A percentile compares a stretch with the other conserved stretches of the same genome.
These are phyloP conservation scores for Fusarium dlaminii DNA, from an alignment of 2,329 filamentous ascomycete genomes.

Conservation along the genomic window DNA sequence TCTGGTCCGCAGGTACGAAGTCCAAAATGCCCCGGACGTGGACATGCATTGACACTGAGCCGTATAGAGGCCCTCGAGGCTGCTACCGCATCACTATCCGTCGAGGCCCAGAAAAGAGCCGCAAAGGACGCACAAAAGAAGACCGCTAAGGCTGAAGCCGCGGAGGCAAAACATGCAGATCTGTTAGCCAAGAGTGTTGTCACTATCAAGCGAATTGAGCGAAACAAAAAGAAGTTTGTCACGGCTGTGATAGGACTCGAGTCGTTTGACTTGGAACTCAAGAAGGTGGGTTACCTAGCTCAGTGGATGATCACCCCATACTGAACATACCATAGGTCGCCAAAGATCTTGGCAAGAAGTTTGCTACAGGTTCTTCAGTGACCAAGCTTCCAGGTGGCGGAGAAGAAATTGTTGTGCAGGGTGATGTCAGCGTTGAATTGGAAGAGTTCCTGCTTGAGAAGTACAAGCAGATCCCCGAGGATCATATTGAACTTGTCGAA, in stretches of 20 bases:
- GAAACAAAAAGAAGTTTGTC: conserved; percentile 97
- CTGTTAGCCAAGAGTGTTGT: conserved; percentile 84
- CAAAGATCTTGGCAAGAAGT: conserved; percentile 98
- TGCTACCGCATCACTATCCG: conserved; percentile 83
- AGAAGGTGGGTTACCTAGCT: conserved; percentile 67
- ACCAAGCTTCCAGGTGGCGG: conserved; percentile 87
- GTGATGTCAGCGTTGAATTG: conserved; percentile 94
- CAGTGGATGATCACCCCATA: neutral
- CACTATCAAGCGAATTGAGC: conserved; percentile 94
- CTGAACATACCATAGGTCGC: conserved; percentile 62
- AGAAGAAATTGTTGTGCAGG: conserved; percentile 98
- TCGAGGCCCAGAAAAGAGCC: conserved; percentile 93
- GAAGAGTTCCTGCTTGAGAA: conserved; percentile 90
- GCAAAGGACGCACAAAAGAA: conserved; percentile 98
- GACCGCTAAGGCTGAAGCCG: conserved; percentile 89
- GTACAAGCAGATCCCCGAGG: conserved; percentile 89
- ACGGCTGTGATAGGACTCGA: conserved; percentile 93
- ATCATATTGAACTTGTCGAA: conserved; percentile 94
- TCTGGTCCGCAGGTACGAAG: conserved; percentile 84
- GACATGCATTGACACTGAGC: conserved; percentile 7
- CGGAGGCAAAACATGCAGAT: conserved; percentile 84
- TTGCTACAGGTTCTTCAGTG: conserved; percentile 91
- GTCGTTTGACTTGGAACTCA: conserved; percentile 89
- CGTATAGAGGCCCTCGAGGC: conserved; percentile 78
- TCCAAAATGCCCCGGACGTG: neutral